Evolutionary conservation across 306 rosid genomes (phyloP), one percentile per base, ranked within the genome.

Genomic region (Datisca glomerata): DNA sequence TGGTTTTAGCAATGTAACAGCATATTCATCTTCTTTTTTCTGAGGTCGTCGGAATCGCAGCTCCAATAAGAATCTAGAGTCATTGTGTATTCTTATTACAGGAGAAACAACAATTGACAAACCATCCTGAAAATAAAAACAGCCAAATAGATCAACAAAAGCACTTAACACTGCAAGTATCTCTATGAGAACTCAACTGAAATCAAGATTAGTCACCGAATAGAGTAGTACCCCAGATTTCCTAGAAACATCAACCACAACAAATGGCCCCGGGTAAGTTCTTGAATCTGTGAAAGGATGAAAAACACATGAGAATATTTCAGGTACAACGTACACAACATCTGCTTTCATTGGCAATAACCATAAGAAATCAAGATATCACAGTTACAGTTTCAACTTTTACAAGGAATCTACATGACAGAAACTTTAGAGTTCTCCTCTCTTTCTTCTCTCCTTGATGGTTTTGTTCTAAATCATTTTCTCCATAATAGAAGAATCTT

Each of bases 231-330:
- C 97, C 97, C 80, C 83, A 23, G 80, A 68, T 49, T 68, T 72
- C 58, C 85, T 68, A 21, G 82, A 76, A 74, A 80, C 48, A 46
- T 72, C 74, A 49, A 79, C 69, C 44, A 83, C 82, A 53, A 83
- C 34, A 55, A 72, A 54, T 24, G 97, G 97, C 59, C 97, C 97
- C 0, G 93, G 97, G 58, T 69, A 83, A 18, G 73, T 63, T 63
- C 27, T 61, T 51, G 94, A 83, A 76, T 70, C 97, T 87, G 82
- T 60, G 21, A 27, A 45, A 58, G 27, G 51, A 63, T 31, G 43
- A 56, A 45, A 64, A 53, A 53, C 29, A 31, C 49, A 56, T 49
- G 32, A 21, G 51, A 18, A 50, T 3, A 37, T 31, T 35, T 25
- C 20, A 6, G 14, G 41, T 21, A 3, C n/a, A 39, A 47, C 20